Evolutionary conservation across 2,329 filamentous ascomycete species (phyloP), one percentile per base, ranked within the genome.

Genomic region (Fusarium sp.): DNA sequence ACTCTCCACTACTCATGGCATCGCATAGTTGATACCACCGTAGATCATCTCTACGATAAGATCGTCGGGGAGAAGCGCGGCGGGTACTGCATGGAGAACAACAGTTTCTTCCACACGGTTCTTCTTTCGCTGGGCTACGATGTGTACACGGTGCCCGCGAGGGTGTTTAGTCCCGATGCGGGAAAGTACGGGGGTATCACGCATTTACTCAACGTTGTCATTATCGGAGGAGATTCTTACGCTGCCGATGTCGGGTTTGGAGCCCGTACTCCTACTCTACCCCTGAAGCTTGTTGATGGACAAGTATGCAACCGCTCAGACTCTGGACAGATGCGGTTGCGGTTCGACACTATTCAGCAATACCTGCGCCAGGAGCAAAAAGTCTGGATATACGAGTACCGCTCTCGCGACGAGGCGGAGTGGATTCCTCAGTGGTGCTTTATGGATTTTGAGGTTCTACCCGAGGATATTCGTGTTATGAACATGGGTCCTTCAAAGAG

Each of bases 21-120:
- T 15, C 38, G 43, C 1, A 24, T 32, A 0, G 25, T 62, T 3
- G 45, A 62, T 7, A 45, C 58, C 10, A 40, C 40, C 5, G 58
- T 44, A 0, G 59, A 62, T 7, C 58, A 62, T 34, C 38, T 62
- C 0, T 62, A 48, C 7, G 31, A 36, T 4, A 62, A 62, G 6
- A 58, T 62, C 4, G 59, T 62, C 1, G 19, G 9, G 4, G 58
- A 62, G 34, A 58, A 12, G 28, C 52, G 59, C 22, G 59, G 59
- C n/a, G 59, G 59, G 0, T 62, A 62, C 10, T 62, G 59, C 1
- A 62, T 62, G 58, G 59, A 62, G 11, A 62, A 62, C 22, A 62
- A 62, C 7, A 48, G 13, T 2, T 62, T 62, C 15, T 62, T 62
- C 15, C 39, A 62, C 8, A 48, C 59, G 0, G 42, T 62, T 15